Evolutionary conservation across 495 filamentous ascomycete genomes (phyloP), one percentile per base, ranked within the genome.

Genomic region (Hypomontagnella monticulosa): DNA sequence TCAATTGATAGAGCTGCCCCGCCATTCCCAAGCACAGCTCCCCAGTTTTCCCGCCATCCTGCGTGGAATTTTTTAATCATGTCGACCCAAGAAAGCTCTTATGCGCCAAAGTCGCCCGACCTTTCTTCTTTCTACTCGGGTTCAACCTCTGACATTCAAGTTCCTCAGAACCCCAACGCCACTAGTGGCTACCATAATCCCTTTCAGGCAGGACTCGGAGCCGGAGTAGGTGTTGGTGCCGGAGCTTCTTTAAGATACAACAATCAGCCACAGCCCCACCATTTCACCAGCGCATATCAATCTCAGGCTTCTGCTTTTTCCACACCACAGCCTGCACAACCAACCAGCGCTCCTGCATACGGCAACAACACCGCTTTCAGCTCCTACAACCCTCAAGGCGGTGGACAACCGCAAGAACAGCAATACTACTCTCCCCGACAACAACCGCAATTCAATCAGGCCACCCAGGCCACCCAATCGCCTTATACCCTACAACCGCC

Each of bases 61-160:
- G 67, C 44, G 49, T n/a, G n/a, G n/a, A n/a, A 53, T 43, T 67
- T 70, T 71, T 65, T 70, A 68, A 71, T 58, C 69, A 83, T 81
- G 80, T 78, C 79, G 40, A 75, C 67, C 57, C 60, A 68, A 66
- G 79, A 76, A 61, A 77, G 70, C 63, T 71, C 75, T 49, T 86
- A 84, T 75, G 83, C 81, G 65, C 83, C 83, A 62, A 82, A 79
- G 74, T 84, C 81, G 54, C 83, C 83, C 62, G 83, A 85, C 71
- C 77, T 86, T 57, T 83, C 82, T 20, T 79, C 77, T 49, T 82
- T 85, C 56, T 79, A 81, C 57, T 74, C 80, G 23, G 57, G 71
- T 57, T 36, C 66, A 36, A 50, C 58, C n/a, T 55, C 67, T 44
- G 48, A 55, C 67, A 63, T 61, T 59, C 23, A 27, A 27, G 23